Evolutionary conservation across 371 early-diverging fungal species (phyloP), one percentile per base, ranked within the genome.

Genomic region (Mortierella polycephala): DNA sequence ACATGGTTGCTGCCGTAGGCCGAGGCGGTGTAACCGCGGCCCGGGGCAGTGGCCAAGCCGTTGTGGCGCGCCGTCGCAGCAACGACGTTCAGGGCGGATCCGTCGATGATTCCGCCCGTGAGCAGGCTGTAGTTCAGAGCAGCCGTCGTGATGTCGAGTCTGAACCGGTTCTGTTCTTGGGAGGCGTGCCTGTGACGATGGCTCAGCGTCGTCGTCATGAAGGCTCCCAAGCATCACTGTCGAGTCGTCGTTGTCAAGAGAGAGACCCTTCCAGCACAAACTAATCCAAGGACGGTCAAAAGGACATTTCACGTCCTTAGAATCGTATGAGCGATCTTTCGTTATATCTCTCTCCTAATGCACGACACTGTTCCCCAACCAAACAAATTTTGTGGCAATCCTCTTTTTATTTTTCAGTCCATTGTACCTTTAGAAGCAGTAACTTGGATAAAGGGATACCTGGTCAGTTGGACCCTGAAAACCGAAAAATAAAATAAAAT

Each of bases 61-160:
- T 55, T 42, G 68, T 46, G 30, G 63, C 59, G 60, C 60, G 68
- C 60, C 64, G 69, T 21, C 56, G 58, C 57, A 56, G 49, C 64
- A 60, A 62, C 59, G 52, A 60, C 60, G 62, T 50, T n/a, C 49
- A 41, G n/a, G 63, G 70, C 55, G 65, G 50, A 51, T 57, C 44
- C n/a, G 63, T 52, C 49, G 70, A 44, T 53, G 44, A 60, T 30
- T 30, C 4, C 61, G 60, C 59, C 59, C 14, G 20, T 18, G 57
- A 75, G 62, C 71, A 75, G 75, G 75, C 67, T 70, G 75, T 62
- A 75, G 60, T 70, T 75, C 75, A 71, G 75, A 75, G 71, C 75
- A 59, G 71, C 71, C 75, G 75, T 58, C 16, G 40, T 60, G 75
- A 70, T 59, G 75, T 70, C 64, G 74, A 64, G 46, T 75, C 75